Conservation (phyloP, 176 grass and related monocot species). For the Oropetium thomaeum region DNA sequence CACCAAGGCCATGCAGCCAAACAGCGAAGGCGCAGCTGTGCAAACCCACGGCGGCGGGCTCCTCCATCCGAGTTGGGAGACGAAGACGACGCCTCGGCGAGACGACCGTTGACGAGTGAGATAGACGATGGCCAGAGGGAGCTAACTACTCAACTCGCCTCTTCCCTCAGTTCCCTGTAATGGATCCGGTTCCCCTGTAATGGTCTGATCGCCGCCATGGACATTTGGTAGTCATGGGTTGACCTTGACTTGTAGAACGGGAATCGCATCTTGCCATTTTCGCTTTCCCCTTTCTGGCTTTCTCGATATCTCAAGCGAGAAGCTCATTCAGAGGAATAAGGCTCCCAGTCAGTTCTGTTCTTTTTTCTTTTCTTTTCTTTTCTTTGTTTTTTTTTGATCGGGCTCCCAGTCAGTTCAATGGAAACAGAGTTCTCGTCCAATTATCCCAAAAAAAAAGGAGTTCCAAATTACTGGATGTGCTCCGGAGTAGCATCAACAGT, state of each 20-base stretch:
- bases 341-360: background rate
- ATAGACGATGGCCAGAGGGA: background rate
- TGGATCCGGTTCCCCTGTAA: too few relatives aligned
- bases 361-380: too few relatives aligned
- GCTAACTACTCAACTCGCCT: background rate
- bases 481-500: too few relatives aligned
- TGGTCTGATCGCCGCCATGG: background rate
- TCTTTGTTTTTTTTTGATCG: too few relatives aligned
- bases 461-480: background rate
- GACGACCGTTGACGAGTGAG: background rate
- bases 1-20: slow-evolving; percentile 70
- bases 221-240: background rate
- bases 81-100: background rate
- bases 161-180: too few relatives aligned
- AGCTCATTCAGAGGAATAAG: background rate
- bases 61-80: slow-evolving; percentile 16
- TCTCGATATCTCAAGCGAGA: background rate
- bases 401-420: background rate
- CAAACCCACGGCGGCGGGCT: background rate
- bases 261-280: background rate
- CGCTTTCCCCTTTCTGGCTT: too few relatives aligned
- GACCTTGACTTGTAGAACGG: background rate
- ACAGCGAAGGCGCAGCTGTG: slow-evolving; percentile 33
- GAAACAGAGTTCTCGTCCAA: background rate
- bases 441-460: too few relatives aligned